A percentile compares a stretch with the other conserved stretches of the same genome.
phyloP scores from a whole-genome alignment of 331 rosid genomes.

The Quercus phellos region DNA sequence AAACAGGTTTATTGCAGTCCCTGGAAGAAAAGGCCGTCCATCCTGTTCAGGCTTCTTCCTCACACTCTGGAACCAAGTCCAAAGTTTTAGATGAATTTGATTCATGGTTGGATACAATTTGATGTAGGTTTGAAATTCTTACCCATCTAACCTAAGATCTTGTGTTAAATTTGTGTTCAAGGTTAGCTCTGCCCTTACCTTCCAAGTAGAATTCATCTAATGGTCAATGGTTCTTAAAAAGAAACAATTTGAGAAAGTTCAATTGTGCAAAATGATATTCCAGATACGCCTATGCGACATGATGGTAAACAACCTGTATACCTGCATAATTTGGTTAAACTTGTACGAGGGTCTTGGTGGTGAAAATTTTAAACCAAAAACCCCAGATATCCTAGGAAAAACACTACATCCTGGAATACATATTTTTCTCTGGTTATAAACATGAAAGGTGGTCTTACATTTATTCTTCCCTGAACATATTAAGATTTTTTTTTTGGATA shows the following conservation, averaged over 20 bases:
- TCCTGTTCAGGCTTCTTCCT: slow-evolving; percentile 26
- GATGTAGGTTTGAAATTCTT: slow-evolving; percentile 20
- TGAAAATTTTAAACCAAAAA: background rate
- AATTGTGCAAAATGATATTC: slow-evolving; percentile 2
- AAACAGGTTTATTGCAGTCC: slow-evolving; percentile 6
- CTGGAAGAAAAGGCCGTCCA: slow-evolving; percentile 23
- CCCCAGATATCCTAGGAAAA: background rate
- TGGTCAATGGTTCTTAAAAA: background rate
- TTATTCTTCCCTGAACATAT: background rate
- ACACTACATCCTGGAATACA: background rate
- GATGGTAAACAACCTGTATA: background rate
- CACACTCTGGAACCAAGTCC: slow-evolving; percentile 38
- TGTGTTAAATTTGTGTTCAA: background rate
- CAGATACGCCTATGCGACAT: background rate
- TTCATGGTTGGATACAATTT: slow-evolving; percentile 74
- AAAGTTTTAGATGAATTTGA: slow-evolving; percentile 55
- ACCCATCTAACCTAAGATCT: slow-evolving; percentile 3
- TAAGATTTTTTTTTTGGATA: too few species aligned
- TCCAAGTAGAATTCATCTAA: background rate
- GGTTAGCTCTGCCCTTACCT: background rate
- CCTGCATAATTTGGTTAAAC: background rate
- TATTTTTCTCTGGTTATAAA: background rate
- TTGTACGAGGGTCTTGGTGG: background rate
- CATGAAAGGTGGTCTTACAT: background rate
- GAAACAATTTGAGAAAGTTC: background rate